Base-by-base conservation (phyloP, 371 early-diverging fungal species). In the Mucor ambiguus region DNA sequence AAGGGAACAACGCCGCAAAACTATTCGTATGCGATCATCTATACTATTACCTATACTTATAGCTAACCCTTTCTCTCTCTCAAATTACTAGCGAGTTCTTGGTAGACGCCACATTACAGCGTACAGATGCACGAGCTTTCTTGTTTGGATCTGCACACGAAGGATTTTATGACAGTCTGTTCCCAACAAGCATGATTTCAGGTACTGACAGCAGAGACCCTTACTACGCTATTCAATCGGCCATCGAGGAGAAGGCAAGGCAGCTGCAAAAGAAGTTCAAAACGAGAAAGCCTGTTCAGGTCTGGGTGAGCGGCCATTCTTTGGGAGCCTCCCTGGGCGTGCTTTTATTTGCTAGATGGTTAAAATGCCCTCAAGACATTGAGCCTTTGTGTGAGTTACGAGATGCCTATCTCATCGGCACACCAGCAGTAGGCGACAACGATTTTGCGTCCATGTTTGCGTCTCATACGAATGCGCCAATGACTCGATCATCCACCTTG, bases 221-320 rank as follows among this genome's bases (percentile, higher is more conserved):
- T 4, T 85, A 79, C 57, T 67, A 74, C 14, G 69, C 78, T 14
- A 82, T 83, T 38, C 76, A 80, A 68, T 67, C 71, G 0, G 67
- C 78, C 22, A 68, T 85, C 22, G 67, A 71, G 46, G 64, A 73
- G 11, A 74, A 63, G 14, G 85, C 85, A 1, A 44, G 24, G 18
- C 57, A 52, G 9, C 30, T 81, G 16, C 60, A 79, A 56, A 11
- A 35, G 10, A 46, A 60, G 2, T 49, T 35, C 4, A 43, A 38
- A 4, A 41, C 71, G 24, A 63, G 49, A 1, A 65, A 72, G 14
- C 82, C 81, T 24, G 69, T 82, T 28, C 81, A 82, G 35, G 38
- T 85, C 3, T 85, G 84, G 84, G 60, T 85, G 7, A 78, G 83
- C 7, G 85, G 85, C 0, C 84, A 85, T 64, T 85, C 84, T 0